Evolutionary conservation across 306 rosid species (phyloP), one percentile per base, ranked within the genome.

Genomic region (Fragaria vesca): DNA sequence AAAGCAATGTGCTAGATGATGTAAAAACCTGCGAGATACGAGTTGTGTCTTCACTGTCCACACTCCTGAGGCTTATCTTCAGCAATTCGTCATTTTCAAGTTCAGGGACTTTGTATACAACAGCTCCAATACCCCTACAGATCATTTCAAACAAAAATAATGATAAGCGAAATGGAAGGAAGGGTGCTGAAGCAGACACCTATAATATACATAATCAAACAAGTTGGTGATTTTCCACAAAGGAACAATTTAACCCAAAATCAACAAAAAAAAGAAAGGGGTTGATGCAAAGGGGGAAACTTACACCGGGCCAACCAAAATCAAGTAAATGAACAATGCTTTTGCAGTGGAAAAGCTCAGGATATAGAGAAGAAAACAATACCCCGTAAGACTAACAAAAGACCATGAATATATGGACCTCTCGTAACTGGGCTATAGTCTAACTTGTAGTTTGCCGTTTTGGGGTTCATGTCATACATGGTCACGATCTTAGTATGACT

Each of bases 101-200:
- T 68, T 86, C 98, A 15, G 88, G 88, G 55, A 91, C 90, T 67
- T 86, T 83, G 81, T 89, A 95, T 54, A 88, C 93, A 62, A 91
- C 82, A 66, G 97, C 97, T 70, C 97, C 97, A 73, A 95, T 86
- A 48, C 89, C 93, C 86, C 98, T 95, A 78, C 43, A 80, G 48
- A 36, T 71, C 70, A 74, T 38, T 40, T 20, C 34, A 55, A 58
- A 36, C 21, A 73, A 78, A 80, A 54, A 26, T 7, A 48, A 40
- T 4, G 36, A 9, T 8, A 28, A 61, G 48, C 42, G 58, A 58
- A 28, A 58, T 71, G 60, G 24, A 68, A 43, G 51, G 26, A 72
- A 43, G 51, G 24, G 75, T 58, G 26, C n/a, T 4, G 30, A 18
- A 12, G 36, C 51, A 45, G 45, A 51, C 12, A 16, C 38, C 55